These are phyloP conservation scores for Termitomyces sp. DNA, from an alignment of 768 basidiomycete species.

Conservation along the genomic window DNA sequence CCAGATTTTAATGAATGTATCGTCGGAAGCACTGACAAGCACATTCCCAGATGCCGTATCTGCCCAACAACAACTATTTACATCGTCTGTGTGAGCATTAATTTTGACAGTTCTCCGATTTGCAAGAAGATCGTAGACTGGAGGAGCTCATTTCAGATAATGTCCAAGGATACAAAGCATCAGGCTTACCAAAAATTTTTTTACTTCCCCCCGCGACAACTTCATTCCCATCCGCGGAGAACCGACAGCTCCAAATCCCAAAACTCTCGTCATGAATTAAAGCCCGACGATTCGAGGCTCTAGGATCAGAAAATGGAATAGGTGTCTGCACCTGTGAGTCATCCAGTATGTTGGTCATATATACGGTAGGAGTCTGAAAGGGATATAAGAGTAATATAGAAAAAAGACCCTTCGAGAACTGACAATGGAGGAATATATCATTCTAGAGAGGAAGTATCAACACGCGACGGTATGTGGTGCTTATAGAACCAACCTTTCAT, in stretches of 20 bases:
- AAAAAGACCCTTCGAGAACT: slow-evolving; percentile 18
- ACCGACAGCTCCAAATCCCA: slow-evolving; percentile 91
- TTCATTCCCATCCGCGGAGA: slow-evolving; percentile 95
- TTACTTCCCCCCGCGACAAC: slow-evolving; percentile 90
- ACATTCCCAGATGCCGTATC: slow-evolving; percentile 91
- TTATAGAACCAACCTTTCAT: slow-evolving; percentile 58
- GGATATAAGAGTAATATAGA: slow-evolving; percentile 3
- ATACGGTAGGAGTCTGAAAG: slow-evolving; percentile 63
- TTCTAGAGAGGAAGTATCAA: slow-evolving; percentile 37
- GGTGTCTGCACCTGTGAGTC: slow-evolving; percentile 58
- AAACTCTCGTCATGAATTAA: slow-evolving; percentile 48
- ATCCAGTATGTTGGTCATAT: slow-evolving; percentile 73
- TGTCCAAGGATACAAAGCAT: not conserved
- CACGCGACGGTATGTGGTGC: not conserved
- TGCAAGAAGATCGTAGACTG: slow-evolving; percentile 90
- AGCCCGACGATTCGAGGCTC: slow-evolving; percentile 35
- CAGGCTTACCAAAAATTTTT: slow-evolving; percentile 61
- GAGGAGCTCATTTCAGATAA: not conserved
- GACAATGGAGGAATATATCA: slow-evolving; percentile 92
- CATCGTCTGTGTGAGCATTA: slow-evolving; percentile 83
- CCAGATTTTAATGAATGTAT: slow-evolving; percentile 95
- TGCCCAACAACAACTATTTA: slow-evolving; percentile 96
- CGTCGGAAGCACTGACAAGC: slow-evolving; percentile 93
- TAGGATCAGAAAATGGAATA: slow-evolving; percentile 53
- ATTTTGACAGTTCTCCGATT: slow-evolving; percentile 81